Base-by-base conservation (phyloP, 768 basidiomycete genomes). In the Hygrophorus pudorinus region DNA sequence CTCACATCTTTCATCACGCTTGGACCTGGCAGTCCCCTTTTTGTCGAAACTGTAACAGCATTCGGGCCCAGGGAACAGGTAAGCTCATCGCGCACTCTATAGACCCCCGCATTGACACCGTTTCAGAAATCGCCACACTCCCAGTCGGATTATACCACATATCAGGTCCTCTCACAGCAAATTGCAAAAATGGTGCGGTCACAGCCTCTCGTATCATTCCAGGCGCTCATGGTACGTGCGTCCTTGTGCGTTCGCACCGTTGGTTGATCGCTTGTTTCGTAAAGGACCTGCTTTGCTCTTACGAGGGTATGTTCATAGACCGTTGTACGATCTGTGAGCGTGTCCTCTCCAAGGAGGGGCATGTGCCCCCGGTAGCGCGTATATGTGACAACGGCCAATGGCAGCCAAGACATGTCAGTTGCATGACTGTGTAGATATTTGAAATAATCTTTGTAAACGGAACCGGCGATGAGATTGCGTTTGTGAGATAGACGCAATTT, bases 11-110 rank as follows among this genome's bases (percentile, higher is more conserved):
- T 79, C 63, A 54, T 86, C 35, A 75, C 72, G 5, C 59, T 79
- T 29, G 66, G 63, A 27, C 63, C 69, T 42, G 59, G 53, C 2
- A 52, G 50, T 21, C 48, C 53, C 4, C 61, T 78, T 31, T 50
- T 72, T 10, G 71, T 80, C 24, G 82, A 85, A 53, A 81, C 70
- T 44, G 68, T 83, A 35, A 70, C 77, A n/a, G 73, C 71, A 8
- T 84, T 86, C 57, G 85, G 81, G 5, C 78, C 85, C 17, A 67
- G 85, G 53, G 86, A 89, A 65, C 71, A 65, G 65, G 85, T 81
- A 50, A 41, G 68, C 18, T 46, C 55, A 13, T 14, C n/a, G n/a
- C n/a, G n/a, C n/a, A n/a, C n/a, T n/a, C n/a, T 27, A 18, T 33
- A 14, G 32, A 20, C 31, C 16, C 24, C 10, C 13, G 30, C 7